Evolutionary conservation across 2,329 filamentous ascomycete genomes (phyloP).

Genomic region (Diatrype stigma): DNA sequence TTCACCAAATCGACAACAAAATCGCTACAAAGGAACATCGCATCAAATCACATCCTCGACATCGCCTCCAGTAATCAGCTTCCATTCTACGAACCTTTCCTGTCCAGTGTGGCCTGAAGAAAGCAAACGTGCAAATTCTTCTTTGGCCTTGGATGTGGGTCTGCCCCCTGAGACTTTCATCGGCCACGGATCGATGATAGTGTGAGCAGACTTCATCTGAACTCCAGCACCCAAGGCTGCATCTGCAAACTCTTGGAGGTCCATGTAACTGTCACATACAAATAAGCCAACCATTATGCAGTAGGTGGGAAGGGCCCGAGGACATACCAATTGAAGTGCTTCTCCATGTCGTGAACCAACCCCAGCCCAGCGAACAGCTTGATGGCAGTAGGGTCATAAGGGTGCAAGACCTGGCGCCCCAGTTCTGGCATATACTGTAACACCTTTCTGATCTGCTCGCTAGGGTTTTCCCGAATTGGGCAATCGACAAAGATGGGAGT

Average conservation of each 20-base stretch:
- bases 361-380: too few relatives aligned
- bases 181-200: constrained; percentile 31
- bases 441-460: constrained; percentile 3
- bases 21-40: too few relatives aligned
- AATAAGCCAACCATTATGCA: background rate
- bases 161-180: constrained; percentile 17
- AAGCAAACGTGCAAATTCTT: constrained; percentile 22
- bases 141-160: constrained; percentile 15
- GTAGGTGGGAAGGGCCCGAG: too few relatives aligned
- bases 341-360: too few relatives aligned
- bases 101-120: constrained; percentile 1
- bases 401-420: too few relatives aligned
- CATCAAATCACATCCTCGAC: too few relatives aligned
- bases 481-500: background rate
- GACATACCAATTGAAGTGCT: too few relatives aligned
- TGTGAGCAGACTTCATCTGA: constrained; percentile 25
- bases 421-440: constrained; percentile 10
- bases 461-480: too few relatives aligned
- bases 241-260: constrained; percentile 5
- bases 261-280: constrained; percentile 2
- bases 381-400: too few relatives aligned
- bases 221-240: too few relatives aligned
- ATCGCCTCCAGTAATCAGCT: too few relatives aligned
- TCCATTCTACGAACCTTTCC: constrained; percentile 7
- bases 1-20: too few relatives aligned